Percentiles rank a stretch among this genome's conserved stretches.
Evolutionary conservation across 2,329 filamentous ascomycete species (phyloP).

Genomic region (Grosmannia penicillata): DNA sequence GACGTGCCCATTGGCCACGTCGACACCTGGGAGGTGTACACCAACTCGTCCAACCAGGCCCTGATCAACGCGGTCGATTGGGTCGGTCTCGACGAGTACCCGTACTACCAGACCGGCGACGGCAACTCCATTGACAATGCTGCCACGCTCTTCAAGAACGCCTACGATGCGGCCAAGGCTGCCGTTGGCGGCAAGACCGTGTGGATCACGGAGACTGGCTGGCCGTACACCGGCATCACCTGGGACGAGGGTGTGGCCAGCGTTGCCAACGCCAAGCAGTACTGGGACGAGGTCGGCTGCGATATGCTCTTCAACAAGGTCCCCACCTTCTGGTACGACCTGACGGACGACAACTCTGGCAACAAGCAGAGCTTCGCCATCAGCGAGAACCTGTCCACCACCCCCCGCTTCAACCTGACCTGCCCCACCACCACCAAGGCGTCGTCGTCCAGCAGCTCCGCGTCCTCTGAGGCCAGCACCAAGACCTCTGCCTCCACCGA

Average conservation of each 20-base stretch:
- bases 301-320: conserved; percentile 37
- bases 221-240: conserved; percentile 40
- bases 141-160: conserved; percentile 36
- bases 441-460: conserved; percentile 7
- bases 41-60: conserved; percentile 40
- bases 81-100: conserved; percentile 50
- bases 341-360: conserved; percentile 45
- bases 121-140: conserved; percentile 41
- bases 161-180: conserved; percentile 26
- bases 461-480: too few species aligned
- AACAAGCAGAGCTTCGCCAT: conserved; percentile 44
- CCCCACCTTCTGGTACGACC: conserved; percentile 46
- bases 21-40: conserved; percentile 53
- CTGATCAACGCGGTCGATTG: conserved; percentile 51
- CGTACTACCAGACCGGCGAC: conserved; percentile 47
- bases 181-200: conserved; percentile 20
- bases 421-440: conserved; percentile 23
- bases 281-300: conserved; percentile 50
- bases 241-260: conserved; percentile 40
- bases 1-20: conserved; percentile 47
- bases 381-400: conserved; percentile 35
- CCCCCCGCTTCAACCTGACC: conserved; percentile 35
- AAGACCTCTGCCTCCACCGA: too few species aligned
- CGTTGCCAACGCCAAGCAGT: conserved; percentile 43
- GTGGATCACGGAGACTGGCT: conserved; percentile 23